These are phyloP conservation scores for Goffeauzyma gilvescens DNA, from an alignment of 768 basidiomycete species.

Conservation along the genomic window DNA sequence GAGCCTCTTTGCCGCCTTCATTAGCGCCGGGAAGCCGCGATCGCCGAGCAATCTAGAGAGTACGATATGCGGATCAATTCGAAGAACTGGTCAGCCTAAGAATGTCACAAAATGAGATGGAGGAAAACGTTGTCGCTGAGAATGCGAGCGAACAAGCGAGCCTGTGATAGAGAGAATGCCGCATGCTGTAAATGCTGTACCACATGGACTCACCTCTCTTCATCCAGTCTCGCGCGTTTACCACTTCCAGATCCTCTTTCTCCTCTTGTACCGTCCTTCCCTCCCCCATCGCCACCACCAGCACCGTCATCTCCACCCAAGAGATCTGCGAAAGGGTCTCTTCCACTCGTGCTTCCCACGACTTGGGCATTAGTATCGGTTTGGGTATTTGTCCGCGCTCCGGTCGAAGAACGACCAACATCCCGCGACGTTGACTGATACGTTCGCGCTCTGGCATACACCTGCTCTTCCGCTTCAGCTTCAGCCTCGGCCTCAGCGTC, in stretches of 20 bases:
- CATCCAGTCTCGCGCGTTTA: no score
- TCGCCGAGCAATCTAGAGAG: constrained; percentile 44
- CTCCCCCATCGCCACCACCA: background rate
- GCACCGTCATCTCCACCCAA: background rate
- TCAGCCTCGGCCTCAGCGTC: no score
- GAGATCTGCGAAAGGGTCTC: no score
- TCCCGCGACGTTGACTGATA: no score
- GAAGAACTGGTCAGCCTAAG: background rate
- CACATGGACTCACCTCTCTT: constrained; percentile 34
- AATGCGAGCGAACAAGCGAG: background rate
- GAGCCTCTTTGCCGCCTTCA: constrained; percentile 58
- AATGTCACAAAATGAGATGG: background rate
- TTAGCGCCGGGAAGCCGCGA: constrained; percentile 60
- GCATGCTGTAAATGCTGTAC: background rate
- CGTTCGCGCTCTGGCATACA: no score
- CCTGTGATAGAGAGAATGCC: background rate
- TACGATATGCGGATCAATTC: background rate
- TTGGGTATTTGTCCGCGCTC: no score
- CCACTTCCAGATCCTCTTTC: constrained; percentile 35
- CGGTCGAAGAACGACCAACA: no score
- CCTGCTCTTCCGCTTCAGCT: no score
- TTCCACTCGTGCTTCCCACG: no score
- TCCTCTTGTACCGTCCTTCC: background rate
- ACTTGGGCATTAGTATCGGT: no score
- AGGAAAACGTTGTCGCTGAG: no score